Conservation (phyloP, 2,329 filamentous ascomycete species). For the Aspergillus ibericus region DNA sequence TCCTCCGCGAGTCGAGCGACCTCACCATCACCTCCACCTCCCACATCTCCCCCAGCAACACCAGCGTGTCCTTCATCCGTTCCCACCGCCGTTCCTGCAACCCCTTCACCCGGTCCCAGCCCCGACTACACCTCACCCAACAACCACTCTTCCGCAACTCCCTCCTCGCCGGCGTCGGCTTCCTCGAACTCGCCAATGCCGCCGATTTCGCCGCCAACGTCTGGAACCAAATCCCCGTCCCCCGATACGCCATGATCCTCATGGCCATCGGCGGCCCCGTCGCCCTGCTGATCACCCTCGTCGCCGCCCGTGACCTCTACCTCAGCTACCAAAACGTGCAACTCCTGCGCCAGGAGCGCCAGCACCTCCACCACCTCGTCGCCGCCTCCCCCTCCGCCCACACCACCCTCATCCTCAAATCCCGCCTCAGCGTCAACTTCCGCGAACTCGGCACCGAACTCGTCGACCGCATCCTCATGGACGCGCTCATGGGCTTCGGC, state of each 20-base stretch:
- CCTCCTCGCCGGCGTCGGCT: constrained; percentile 47
- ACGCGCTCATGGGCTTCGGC: constrained; percentile 52
- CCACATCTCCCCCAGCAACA: not conserved
- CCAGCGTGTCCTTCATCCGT: constrained; percentile 17
- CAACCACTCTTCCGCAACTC: constrained; percentile 36
- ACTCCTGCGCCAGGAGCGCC: constrained; percentile 47
- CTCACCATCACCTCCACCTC: constrained; percentile 10
- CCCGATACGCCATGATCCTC: constrained; percentile 46
- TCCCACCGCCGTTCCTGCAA: constrained; percentile 14
- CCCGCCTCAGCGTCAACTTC: constrained; percentile 47
- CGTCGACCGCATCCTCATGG: constrained; percentile 54
- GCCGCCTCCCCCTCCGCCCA: constrained; percentile 14
- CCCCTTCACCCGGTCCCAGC: constrained; percentile 5
- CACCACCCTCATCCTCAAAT: constrained; percentile 31
- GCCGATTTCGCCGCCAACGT: constrained; percentile 60
- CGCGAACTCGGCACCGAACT: constrained; percentile 55
- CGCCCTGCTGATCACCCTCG: constrained; percentile 48
- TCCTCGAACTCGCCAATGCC: constrained; percentile 57
- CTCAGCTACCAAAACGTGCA: constrained; percentile 50
- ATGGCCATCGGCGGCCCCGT: constrained; percentile 56
- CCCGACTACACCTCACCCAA: constrained; percentile 14
- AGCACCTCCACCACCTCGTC: constrained; percentile 26
- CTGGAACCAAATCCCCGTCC: constrained; percentile 56
- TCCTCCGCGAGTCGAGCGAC: constrained; percentile 7
- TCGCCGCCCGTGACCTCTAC: constrained; percentile 48